phyloP scores from a whole-genome alignment of 805 yeast species.

The Kluyveromyces siamensis region DNA sequence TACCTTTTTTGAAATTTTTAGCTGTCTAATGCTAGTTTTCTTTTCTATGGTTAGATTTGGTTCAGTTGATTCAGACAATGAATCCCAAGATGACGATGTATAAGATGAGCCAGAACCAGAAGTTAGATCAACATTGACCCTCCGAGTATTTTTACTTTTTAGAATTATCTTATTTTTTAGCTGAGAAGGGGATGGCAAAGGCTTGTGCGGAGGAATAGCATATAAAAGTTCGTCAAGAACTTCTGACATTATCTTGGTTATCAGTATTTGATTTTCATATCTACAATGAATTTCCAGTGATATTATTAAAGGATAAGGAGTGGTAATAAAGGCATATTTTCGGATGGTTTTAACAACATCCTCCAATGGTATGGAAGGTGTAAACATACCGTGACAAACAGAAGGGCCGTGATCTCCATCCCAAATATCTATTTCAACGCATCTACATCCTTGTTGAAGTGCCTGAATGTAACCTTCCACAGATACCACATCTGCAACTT shows the following conservation, averaged over 20 bases:
- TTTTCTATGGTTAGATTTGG: conserved; percentile 2
- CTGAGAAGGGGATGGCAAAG: conserved; percentile 65
- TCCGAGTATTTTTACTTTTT: conserved; percentile 59
- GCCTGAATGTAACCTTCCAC: conserved; percentile 84
- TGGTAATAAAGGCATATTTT: conserved; percentile 80
- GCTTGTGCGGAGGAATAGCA: conserved; percentile 8
- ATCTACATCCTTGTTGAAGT: conserved; percentile 85
- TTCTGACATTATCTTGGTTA: conserved; percentile 43
- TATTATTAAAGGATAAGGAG: conserved; percentile 77
- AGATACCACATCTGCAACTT: conserved; percentile 78
- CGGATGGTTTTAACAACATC: conserved; percentile 66
- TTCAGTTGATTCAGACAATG: conserved; percentile 24
- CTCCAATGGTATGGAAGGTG: conserved; percentile 58
- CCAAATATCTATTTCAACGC: conserved; percentile 95
- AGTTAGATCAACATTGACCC: conserved; percentile 12
- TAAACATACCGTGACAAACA: conserved; percentile 87
- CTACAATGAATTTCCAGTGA: conserved; percentile 83
- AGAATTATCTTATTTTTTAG: conserved; percentile 63
- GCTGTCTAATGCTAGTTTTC: conserved; percentile 22
- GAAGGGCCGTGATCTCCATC: conserved; percentile 75
- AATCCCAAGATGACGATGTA: conserved; percentile 28
- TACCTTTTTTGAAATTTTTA: conserved; percentile 23
- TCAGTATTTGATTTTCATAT: conserved; percentile 52
- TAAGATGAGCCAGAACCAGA: conserved; percentile 9
- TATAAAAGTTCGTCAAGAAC: conserved; percentile 53